Conservation (phyloP, 768 basidiomycete genomes). For the Lentinus brumalis region DNA sequence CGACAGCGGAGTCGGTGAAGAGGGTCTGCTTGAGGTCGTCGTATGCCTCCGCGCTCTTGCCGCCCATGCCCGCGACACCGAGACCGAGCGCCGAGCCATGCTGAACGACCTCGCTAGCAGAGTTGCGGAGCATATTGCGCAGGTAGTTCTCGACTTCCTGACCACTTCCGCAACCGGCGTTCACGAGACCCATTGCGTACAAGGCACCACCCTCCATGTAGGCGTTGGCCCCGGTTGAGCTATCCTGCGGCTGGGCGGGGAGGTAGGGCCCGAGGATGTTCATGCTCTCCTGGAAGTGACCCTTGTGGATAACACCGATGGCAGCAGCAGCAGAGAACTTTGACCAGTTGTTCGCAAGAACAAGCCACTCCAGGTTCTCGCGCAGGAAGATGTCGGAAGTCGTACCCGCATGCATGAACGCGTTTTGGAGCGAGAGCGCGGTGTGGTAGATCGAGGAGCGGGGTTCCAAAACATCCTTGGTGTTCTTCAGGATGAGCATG, state of each 20-base stretch:
- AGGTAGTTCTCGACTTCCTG: conserved; percentile 74
- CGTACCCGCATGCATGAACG: conserved; percentile 98
- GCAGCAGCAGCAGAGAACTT: conserved; percentile 98
- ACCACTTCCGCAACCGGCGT: conserved; percentile 82
- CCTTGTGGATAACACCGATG: conserved; percentile 96
- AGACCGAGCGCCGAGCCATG: conserved; percentile 97
- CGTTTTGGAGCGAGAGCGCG: conserved; percentile 93
- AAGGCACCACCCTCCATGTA: conserved; percentile 97
- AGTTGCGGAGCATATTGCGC: conserved; percentile 73
- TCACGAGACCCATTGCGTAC: conserved; percentile 92
- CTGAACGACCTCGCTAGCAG: conserved; percentile 86
- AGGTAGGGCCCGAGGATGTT: conserved; percentile 93
- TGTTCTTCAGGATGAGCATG: conserved; percentile 86
- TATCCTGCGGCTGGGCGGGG: conserved; percentile 76
- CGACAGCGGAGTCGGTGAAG: conserved; percentile 92
- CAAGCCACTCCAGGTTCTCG: conserved; percentile 97
- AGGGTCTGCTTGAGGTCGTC: conserved; percentile 88
- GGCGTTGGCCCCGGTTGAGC: conserved; percentile 72
- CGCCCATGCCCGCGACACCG: conserved; percentile 95
- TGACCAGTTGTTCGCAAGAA: conserved; percentile 94
- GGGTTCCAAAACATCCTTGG: conserved; percentile 90
- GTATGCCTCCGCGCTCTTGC: conserved; percentile 85
- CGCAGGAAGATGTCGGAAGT: conserved; percentile 92
- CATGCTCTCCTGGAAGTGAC: conserved; percentile 92
- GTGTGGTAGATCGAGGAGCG: conserved; percentile 98